Base-by-base conservation (phyloP, 345 rosid genomes). In the Mercurialis annua region DNA sequence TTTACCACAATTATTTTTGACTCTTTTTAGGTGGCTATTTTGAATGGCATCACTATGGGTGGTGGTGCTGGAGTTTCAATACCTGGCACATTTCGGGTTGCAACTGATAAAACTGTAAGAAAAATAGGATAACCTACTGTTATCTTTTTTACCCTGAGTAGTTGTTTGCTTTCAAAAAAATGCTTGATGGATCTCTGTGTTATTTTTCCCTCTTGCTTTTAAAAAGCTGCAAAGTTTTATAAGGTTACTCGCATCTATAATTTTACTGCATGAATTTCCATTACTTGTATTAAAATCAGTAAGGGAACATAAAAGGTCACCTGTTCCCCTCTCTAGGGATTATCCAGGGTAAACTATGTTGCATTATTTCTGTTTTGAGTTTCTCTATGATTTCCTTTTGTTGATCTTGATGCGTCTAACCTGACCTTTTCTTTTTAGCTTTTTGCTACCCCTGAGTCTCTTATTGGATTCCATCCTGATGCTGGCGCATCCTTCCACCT, bases 41-140 rank as follows among this genome's bases (percentile, higher is more conserved):
- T 94, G 81, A 74, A 94, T 65, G 99, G 98, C 66, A 81, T 85
- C 73, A 91, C 96, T 34, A 91, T 94, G 98, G 98, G 96, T 57
- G 99, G 99, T 57, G 96, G 99, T 33, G 84, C 89, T 63, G 97
- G 98, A 81, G 82, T 94, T 78, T 91, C 98, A 14, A 85, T 94
- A 54, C 96, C 98, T 53, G 96, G 96, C 64, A 83, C 91, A 70
- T 86, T 91, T 63, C 86, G 93, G 34, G 74, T 94, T 61, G 99
- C 96, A 62, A 84, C 92, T 20, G 85, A 80, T 75, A 89, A 78
- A 87, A 86, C 97, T 56, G 99, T 94, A 87, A 60, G 85, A 61
- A 44, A 56, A 53, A 40, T 40, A 54, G 15, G 57, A 36, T 40
- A 23, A 38, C 33, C 2, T 12, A 3, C 53, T 26, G 15, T 47